Conservation (phyloP, 225 moss, liverwort and hornwort species). For the Ulota crispa region DNA sequence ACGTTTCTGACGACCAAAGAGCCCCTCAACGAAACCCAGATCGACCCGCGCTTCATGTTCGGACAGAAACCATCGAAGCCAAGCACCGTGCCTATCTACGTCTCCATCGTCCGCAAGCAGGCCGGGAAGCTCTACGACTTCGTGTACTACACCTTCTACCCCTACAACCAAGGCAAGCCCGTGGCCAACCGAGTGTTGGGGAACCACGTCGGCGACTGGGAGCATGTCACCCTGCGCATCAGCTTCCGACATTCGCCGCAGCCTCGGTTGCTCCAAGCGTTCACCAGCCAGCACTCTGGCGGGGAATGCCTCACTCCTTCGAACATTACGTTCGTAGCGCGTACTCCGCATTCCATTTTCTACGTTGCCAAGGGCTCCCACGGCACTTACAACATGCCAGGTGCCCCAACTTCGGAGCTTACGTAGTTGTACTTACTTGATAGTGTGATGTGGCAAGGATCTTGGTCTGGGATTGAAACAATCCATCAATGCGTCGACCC, state of each 20-base stretch:
- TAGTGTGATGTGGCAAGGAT: neutral
- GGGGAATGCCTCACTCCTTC: constrained; percentile 28
- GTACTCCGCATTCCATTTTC: constrained; percentile 16
- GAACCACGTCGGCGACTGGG: constrained; percentile 39
- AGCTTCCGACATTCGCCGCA: constrained; percentile 23
- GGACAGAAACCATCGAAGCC: constrained; percentile 1
- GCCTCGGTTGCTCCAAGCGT: constrained; percentile 23
- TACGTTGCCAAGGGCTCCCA: constrained; percentile 34
- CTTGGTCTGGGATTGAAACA: neutral
- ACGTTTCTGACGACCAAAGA: constrained; percentile 28
- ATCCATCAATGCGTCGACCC: neutral
- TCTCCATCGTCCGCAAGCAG: constrained; percentile 29
- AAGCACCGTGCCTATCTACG: constrained; percentile 21
- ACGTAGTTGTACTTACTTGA: neutral
- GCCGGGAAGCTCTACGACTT: constrained; percentile 18
- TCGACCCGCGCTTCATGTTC: constrained; percentile 25
- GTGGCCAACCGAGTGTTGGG: neutral
- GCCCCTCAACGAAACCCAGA: constrained; percentile 16
- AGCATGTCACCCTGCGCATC: constrained; percentile 30
- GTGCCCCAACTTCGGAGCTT: neutral
- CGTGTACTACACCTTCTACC: constrained; percentile 36
- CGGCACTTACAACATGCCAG: constrained; percentile 32
- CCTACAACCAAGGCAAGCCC: constrained; percentile 32
- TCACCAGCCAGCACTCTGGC: constrained; percentile 32
- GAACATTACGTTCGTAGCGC: constrained; percentile 16